Evolutionary conservation across 768 basidiomycete species (phyloP).

Genomic region (Neoboletus subvelutipes): DNA sequence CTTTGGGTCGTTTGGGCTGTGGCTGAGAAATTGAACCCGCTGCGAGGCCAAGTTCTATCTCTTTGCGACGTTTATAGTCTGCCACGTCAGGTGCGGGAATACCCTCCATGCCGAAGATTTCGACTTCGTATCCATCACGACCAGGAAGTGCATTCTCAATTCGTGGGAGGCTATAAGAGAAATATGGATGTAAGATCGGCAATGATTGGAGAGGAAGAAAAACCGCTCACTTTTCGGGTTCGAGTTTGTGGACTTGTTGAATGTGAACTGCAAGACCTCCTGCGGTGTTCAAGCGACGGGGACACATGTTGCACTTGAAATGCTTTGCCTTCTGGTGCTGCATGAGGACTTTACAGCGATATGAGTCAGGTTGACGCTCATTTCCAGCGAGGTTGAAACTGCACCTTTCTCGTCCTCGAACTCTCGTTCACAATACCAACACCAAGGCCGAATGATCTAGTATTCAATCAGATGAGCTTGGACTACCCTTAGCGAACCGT

Average conservation of each 20-base stretch:
- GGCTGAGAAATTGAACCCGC: conserved; percentile 82
- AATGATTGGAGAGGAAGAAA: neutral
- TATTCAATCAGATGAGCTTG: neutral
- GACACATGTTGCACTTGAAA: conserved; percentile 97
- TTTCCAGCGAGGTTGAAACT: conserved; percentile 10
- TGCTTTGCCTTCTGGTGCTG: conserved; percentile 99
- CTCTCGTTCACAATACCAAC: conserved; percentile 99
- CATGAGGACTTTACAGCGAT: conserved; percentile 71
- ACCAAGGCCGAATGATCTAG: conserved; percentile 88
- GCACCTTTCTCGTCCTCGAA: conserved; percentile 99
- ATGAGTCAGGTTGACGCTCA: neutral
- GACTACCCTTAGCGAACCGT: neutral
- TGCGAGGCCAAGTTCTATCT: conserved; percentile 85
- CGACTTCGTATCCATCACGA: conserved; percentile 95
- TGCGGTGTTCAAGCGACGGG: conserved; percentile 92
- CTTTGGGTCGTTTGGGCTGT: conserved; percentile 76
- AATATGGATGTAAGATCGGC: conserved; percentile 11
- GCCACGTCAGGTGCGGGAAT: conserved; percentile 92
- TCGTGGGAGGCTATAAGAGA: conserved; percentile 60
- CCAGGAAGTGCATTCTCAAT: conserved; percentile 97
- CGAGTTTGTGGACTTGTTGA: conserved; percentile 99
- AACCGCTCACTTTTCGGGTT: conserved; percentile 65
- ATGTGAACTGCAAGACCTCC: conserved; percentile 97
- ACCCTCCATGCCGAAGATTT: conserved; percentile 99
- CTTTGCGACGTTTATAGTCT: conserved; percentile 94